Percentiles rank a stretch among this genome's conserved stretches.
Evolutionary conservation across 257 asterid species (phyloP).

Genomic region (Scutellaria galericulata): DNA sequence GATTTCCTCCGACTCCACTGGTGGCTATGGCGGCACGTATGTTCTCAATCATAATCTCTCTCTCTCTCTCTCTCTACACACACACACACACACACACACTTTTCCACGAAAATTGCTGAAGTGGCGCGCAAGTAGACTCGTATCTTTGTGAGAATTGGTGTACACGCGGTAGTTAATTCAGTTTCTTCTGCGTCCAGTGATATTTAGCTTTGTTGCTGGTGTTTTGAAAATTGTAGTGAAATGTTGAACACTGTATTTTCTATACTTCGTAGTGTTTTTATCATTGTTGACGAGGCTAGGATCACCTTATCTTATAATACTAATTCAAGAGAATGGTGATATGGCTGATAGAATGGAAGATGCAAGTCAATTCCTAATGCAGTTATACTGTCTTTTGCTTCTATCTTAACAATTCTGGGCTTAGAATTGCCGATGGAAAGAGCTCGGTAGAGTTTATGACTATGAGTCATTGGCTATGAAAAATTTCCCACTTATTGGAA

Average conservation of each 20-base stretch:
- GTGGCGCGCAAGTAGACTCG: not conserved
- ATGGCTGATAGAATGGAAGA: not conserved
- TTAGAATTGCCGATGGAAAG: not conserved
- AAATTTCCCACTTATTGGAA: not conserved
- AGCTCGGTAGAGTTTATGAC: slow-evolving; percentile 6
- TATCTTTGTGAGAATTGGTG: not conserved
- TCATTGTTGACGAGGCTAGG: not conserved
- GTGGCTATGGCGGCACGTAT: slow-evolving; percentile 98
- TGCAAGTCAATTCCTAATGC: not conserved
- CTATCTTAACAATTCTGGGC: slow-evolving; percentile 16
- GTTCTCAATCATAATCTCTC: slow-evolving; percentile 27
- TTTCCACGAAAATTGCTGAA: not conserved
- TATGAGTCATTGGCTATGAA: not conserved
- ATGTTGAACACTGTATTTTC: not conserved
- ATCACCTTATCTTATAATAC: not conserved
- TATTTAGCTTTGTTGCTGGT: not conserved
- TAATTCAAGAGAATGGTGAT: not conserved
- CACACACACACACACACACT: not conserved
- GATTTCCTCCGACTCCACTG: slow-evolving; percentile 82
- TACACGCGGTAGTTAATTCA: not conserved
- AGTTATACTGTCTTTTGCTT: not conserved
- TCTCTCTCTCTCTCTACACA: not conserved
- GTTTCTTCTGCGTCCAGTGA: not conserved
- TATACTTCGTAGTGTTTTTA: not conserved
- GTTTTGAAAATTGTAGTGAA: not conserved